phyloP scores from a whole-genome alignment of 495 filamentous ascomycete genomes.

The Tuber magnatum region DNA sequence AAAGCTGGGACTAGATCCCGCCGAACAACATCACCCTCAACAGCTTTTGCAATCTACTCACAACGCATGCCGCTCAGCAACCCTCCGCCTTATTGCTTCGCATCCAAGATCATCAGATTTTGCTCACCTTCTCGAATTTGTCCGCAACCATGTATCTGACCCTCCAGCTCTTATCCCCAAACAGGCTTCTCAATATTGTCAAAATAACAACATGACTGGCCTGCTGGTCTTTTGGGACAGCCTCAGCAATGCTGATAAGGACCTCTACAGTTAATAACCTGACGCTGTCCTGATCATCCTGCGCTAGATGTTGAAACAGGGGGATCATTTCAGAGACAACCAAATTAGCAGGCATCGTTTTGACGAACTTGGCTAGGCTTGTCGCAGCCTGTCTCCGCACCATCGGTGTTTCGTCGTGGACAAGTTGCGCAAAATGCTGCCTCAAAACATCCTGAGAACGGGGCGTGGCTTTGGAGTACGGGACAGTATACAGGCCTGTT shows the following conservation, averaged over 20 bases:
- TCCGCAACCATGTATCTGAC: constrained; percentile 99
- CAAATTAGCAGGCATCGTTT: constrained; percentile 81
- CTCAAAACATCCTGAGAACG: constrained; percentile 81
- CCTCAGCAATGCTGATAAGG: constrained; percentile 91
- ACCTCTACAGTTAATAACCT: constrained; percentile 93
- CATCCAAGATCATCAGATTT: not conserved
- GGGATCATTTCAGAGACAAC: constrained; percentile 99
- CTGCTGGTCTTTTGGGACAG: constrained; percentile 95
- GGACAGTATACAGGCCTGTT: constrained; percentile 84
- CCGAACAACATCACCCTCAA: constrained; percentile 91
- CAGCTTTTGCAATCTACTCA: constrained; percentile 86
- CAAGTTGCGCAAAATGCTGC: constrained; percentile 81
- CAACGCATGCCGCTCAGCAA: constrained; percentile 16
- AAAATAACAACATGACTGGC: constrained; percentile 88
- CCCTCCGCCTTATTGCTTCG: not conserved
- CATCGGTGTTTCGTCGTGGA: constrained; percentile 98
- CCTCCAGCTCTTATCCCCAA: constrained; percentile 98
- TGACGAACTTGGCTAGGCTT: constrained; percentile 94
- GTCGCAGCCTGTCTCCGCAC: constrained; percentile 92
- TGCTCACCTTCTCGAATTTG: constrained; percentile 83
- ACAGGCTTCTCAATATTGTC: constrained; percentile 79
- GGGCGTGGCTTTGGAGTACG: constrained; percentile 79
- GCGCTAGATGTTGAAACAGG: constrained; percentile 90
- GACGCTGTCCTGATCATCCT: constrained; percentile 96
- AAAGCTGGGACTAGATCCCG: constrained; percentile 94